A percentile compares a stretch with the other conserved stretches of the same genome.
phyloP scores from a whole-genome alignment of 495 filamentous ascomycete genomes.

The Emericellopsis terricola region DNA sequence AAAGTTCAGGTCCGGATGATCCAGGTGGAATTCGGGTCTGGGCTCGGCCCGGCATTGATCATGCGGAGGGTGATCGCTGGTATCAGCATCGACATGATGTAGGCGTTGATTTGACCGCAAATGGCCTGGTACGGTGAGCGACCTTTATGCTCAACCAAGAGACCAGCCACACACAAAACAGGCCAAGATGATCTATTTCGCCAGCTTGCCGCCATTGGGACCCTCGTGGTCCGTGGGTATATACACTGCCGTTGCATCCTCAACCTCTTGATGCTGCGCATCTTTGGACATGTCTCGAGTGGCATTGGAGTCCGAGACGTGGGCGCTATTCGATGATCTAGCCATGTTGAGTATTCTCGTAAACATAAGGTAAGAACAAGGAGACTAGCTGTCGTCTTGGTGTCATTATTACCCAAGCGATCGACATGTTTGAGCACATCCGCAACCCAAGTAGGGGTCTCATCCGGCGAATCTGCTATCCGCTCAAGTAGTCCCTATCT shows the following conservation, averaged over 20 bases:
- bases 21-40: slow-evolving; percentile 9
- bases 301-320: no score
- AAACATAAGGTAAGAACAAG: no score
- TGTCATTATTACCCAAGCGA: no score
- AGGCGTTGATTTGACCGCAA: slow-evolving; percentile 2
- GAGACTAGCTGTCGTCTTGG: no score
- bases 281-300: no score
- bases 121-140: not conserved
- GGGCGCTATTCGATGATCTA: no score
- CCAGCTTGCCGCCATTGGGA: not conserved
- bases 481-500: no score
- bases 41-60: slow-evolving; percentile 12
- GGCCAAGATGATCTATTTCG: not conserved
- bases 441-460: no score
- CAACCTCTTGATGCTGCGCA: not conserved
- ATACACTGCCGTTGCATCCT: not conserved
- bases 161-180: not conserved
- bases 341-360: no score
- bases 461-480: no score
- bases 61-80: slow-evolving; percentile 1
- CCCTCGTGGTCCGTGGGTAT: not conserved
- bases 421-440: no score
- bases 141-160: not conserved
- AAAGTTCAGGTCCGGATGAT: slow-evolving; percentile 8
- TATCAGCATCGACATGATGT: slow-evolving; percentile 3